phyloP scores from a whole-genome alignment of 2,329 filamentous ascomycete species.

The Monosporascus sp. region DNA sequence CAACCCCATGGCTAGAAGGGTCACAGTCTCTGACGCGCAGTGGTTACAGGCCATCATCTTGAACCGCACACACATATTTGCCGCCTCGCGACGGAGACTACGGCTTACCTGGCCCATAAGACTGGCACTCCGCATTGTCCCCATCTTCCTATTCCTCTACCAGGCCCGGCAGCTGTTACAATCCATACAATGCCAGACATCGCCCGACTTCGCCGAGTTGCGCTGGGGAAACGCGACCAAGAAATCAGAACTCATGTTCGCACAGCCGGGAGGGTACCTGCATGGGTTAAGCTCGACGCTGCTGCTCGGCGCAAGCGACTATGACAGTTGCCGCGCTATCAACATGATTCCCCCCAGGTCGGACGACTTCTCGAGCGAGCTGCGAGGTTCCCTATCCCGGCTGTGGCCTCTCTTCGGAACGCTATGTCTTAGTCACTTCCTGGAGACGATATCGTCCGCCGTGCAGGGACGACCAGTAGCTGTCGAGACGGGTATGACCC shows the following conservation, averaged over 20 bases:
- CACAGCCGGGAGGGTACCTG: constrained; percentile 62
- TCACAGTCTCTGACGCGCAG: constrained; percentile 8
- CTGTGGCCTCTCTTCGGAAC: constrained; percentile 72
- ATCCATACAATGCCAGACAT: constrained; percentile 89
- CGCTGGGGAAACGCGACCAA: constrained; percentile 65
- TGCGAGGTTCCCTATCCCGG: constrained; percentile 71
- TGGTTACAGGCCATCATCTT: constrained; percentile 64
- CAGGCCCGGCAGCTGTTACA: constrained; percentile 70
- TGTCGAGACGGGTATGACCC: constrained; percentile 89
- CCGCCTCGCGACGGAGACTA: constrained; percentile 77
- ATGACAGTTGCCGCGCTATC: constrained; percentile 67
- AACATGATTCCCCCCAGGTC: constrained; percentile 60
- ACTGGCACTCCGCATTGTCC: constrained; percentile 62
- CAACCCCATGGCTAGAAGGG: neutral
- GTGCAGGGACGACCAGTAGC: constrained; percentile 75
- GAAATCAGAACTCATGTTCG: constrained; percentile 63
- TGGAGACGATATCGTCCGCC: constrained; percentile 83
- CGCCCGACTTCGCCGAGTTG: constrained; percentile 61
- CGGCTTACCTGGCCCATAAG: constrained; percentile 68
- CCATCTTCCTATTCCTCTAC: constrained; percentile 62
- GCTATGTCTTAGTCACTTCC: constrained; percentile 71
- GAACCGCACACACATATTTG: constrained; percentile 91
- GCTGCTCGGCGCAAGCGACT: constrained; percentile 68
- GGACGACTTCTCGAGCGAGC: constrained; percentile 43
- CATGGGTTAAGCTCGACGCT: constrained; percentile 67